A percentile compares a stretch with the other conserved stretches of the same genome.
These are phyloP conservation scores for Xylaria castorea DNA, from an alignment of 495 filamentous ascomycete genomes.

Conservation along the genomic window DNA sequence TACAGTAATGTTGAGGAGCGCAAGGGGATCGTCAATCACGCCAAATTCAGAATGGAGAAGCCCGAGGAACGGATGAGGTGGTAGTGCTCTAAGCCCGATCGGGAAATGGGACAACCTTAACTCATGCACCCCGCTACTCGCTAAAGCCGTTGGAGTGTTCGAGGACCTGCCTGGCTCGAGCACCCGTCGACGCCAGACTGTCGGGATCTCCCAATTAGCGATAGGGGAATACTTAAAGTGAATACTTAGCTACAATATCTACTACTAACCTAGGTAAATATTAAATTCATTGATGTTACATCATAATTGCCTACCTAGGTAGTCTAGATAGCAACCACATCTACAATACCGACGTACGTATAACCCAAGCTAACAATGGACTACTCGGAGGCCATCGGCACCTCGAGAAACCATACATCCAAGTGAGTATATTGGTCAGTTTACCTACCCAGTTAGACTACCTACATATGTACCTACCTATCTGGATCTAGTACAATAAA, in stretches of 20 bases:
- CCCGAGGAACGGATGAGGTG: not conserved
- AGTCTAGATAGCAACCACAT: not conserved
- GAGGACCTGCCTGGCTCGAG: not conserved
- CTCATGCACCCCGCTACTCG: conserved; percentile 22
- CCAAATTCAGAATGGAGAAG: conserved; percentile 15
- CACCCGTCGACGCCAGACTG: not conserved
- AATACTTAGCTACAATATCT: not conserved
- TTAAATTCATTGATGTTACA: not conserved
- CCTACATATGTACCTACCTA: not conserved
- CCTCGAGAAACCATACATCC: not conserved
- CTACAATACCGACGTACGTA: not conserved
- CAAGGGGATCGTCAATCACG: not conserved
- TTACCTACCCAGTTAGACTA: not conserved
- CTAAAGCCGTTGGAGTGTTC: not conserved
- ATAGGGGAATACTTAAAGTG: not conserved
- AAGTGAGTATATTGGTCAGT: not conserved
- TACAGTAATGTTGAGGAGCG: conserved; percentile 8
- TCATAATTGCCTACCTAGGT: not conserved
- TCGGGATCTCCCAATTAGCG: conserved; percentile 5
- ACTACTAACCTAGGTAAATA: not conserved
- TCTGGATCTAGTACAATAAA: not conserved
- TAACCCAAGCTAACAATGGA: not conserved
- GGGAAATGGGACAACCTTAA: not conserved
- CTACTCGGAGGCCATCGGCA: not conserved
- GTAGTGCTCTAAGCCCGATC: not conserved